phyloP scores from a whole-genome alignment of 1,139 yeast species.

The Kazachstania sp. region DNA sequence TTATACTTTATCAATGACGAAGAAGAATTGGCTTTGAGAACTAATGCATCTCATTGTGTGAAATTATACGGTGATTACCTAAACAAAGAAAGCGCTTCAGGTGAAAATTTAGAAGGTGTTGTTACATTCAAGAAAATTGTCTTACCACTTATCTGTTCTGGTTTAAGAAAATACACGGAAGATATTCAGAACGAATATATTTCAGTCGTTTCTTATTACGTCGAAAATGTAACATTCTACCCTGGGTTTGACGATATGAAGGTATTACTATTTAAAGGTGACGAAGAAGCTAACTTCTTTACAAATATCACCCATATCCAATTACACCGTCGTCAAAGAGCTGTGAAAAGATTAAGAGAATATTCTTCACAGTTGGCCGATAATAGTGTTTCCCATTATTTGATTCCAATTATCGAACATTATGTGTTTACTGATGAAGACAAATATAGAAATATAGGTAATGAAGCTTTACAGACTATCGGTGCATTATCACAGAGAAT shows the following conservation, averaged over 20 bases:
- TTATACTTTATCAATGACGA: conserved; percentile 69
- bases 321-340: conserved; percentile 75
- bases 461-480: conserved; percentile 62
- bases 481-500: conserved; percentile 51
- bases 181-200: conserved; percentile 66
- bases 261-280: conserved; percentile 52
- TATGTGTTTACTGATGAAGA: conserved; percentile 48
- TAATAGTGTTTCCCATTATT: conserved; percentile 62
- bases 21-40: conserved; percentile 71
- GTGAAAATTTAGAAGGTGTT: conserved; percentile 35
- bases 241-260: conserved; percentile 61
- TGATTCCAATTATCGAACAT: conserved; percentile 78
- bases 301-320: conserved; percentile 76
- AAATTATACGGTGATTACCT: conserved; percentile 58
- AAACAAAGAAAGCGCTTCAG: conserved; percentile 32
- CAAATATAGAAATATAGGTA: conserved; percentile 61
- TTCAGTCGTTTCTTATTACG: conserved; percentile 53
- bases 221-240: conserved; percentile 42
- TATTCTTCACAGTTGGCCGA: conserved; percentile 39
- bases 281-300: conserved; percentile 83
- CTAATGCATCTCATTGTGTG: conserved; percentile 64
- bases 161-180: conserved; percentile 57
- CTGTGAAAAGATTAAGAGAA: conserved; percentile 53
- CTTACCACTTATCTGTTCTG: conserved; percentile 59
- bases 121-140: conserved; percentile 46